Conservation (phyloP, 352 stramenopile genomes). For the Globisporangium ultimum region DNA sequence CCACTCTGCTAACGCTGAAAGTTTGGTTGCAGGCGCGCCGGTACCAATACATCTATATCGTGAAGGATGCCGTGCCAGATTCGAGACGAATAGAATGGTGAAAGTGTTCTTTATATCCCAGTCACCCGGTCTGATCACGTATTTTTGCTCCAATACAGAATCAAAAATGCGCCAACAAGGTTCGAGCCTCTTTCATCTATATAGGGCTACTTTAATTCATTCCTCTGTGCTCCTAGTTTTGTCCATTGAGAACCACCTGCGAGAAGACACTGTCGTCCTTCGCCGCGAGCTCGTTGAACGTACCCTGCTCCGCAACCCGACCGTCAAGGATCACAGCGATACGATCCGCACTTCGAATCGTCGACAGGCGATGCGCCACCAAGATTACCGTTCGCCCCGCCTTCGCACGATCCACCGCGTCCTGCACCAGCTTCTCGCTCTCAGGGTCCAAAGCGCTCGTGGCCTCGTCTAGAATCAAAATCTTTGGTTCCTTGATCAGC, state of each 20-base stretch:
- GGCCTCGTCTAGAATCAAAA: slow-evolving; percentile 42
- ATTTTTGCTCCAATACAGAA: neutral
- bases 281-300: slow-evolving; percentile 58
- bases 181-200: neutral
- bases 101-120: neutral
- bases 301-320: slow-evolving; percentile 65
- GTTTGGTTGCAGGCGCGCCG: neutral
- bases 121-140: neutral
- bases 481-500: slow-evolving; percentile 70
- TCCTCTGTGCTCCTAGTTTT: slow-evolving; percentile 23
- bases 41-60: neutral
- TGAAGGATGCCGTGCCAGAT: neutral
- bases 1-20: neutral
- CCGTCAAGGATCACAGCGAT: slow-evolving; percentile 78
- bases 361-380: slow-evolving; percentile 96
- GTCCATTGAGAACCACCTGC: slow-evolving; percentile 69
- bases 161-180: neutral
- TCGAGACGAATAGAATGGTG: neutral
- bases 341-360: slow-evolving; percentile 88
- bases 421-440: slow-evolving; percentile 76
- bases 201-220: neutral
- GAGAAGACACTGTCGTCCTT: slow-evolving; percentile 68
- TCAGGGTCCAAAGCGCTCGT: slow-evolving; percentile 42
- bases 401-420: slow-evolving; percentile 73
- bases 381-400: slow-evolving; percentile 93